phyloP scores from a whole-genome alignment of 257 asterid genomes.

The Coffea eugenioides region DNA sequence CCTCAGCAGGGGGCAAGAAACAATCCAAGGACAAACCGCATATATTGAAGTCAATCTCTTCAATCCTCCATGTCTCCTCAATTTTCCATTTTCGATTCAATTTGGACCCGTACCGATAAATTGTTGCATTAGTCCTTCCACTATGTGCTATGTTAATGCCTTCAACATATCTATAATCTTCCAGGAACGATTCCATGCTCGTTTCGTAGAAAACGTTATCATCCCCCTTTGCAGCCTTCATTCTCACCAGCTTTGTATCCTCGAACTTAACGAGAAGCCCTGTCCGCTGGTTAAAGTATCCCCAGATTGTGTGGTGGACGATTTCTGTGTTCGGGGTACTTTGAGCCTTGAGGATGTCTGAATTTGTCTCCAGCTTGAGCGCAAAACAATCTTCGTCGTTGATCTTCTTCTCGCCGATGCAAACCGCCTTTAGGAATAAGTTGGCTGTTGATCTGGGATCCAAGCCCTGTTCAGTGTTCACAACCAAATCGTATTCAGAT shows the following conservation, averaged over 20 bases:
- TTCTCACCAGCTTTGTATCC: conserved; percentile 68
- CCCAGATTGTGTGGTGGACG: conserved; percentile 85
- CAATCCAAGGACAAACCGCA: conserved; percentile 67
- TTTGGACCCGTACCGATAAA: conserved; percentile 73
- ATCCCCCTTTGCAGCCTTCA: conserved; percentile 50
- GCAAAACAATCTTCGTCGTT: conserved; percentile 65
- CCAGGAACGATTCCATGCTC: conserved; percentile 58
- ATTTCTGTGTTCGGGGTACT: conserved; percentile 69
- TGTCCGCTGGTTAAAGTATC: conserved; percentile 76
- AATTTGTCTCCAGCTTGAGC: conserved; percentile 59
- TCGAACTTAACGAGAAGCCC: conserved; percentile 74
- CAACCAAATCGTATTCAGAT: background rate
- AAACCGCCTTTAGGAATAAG: conserved; percentile 69
- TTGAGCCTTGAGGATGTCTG: conserved; percentile 60
- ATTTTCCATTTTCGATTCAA: conserved; percentile 55
- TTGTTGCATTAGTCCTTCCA: conserved; percentile 61
- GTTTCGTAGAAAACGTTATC: conserved; percentile 76
- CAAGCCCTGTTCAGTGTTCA: conserved; percentile 49
- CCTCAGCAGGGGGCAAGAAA: conserved; percentile 77
- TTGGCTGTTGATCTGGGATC: conserved; percentile 92
- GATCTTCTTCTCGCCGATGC: conserved; percentile 70
- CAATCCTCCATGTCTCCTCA: conserved; percentile 88
- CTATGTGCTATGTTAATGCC: conserved; percentile 81
- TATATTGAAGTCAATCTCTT: conserved; percentile 83
- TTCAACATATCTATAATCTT: conserved; percentile 59